Evolutionary conservation across 2,329 filamentous ascomycete genomes (phyloP).

Genomic region (Dryadomyces sulphureus): DNA sequence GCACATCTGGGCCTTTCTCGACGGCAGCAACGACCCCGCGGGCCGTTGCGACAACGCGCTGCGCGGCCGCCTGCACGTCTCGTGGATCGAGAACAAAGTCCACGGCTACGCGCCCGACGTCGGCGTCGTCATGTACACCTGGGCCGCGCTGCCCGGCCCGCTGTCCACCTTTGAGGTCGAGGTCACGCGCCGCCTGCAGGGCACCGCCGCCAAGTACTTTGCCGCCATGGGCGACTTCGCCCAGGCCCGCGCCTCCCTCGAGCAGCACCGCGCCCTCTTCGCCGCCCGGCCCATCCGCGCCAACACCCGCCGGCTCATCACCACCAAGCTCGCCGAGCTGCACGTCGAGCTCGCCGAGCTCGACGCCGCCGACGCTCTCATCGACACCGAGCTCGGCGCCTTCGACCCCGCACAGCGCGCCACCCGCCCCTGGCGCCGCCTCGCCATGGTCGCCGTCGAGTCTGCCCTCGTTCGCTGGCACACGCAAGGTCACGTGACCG

Average conservation of each 20-base stretch:
- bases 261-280: conserved; percentile 17
- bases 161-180: conserved; percentile 19
- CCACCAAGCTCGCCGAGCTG: conserved; percentile 15
- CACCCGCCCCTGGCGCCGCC: conserved; percentile 13
- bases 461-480: conserved; percentile 11
- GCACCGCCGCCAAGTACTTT: conserved; percentile 18
- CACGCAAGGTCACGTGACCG: too few relatives aligned
- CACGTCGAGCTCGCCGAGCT: conserved; percentile 17
- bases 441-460: conserved; percentile 15
- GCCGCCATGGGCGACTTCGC: conserved; percentile 19
- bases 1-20: conserved; percentile 14
- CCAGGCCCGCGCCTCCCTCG: conserved; percentile 15
- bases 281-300: conserved; percentile 13
- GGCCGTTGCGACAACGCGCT: conserved; percentile 14
- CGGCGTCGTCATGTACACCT: conserved; percentile 16
- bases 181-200: conserved; percentile 19
- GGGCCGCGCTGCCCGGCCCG: conserved; percentile 16
- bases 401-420: conserved; percentile 5
- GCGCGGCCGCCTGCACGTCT: conserved; percentile 19
- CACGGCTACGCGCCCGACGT: conserved; percentile 17
- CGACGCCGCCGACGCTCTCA: conserved; percentile 10
- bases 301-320: conserved; percentile 15
- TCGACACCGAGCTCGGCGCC: conserved; percentile 14
- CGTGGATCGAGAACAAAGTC: conserved; percentile 20
- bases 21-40: background rate